These are phyloP conservation scores for Populus hybrid DNA, from an alignment of 441 rosid species.

Conservation along the genomic window DNA sequence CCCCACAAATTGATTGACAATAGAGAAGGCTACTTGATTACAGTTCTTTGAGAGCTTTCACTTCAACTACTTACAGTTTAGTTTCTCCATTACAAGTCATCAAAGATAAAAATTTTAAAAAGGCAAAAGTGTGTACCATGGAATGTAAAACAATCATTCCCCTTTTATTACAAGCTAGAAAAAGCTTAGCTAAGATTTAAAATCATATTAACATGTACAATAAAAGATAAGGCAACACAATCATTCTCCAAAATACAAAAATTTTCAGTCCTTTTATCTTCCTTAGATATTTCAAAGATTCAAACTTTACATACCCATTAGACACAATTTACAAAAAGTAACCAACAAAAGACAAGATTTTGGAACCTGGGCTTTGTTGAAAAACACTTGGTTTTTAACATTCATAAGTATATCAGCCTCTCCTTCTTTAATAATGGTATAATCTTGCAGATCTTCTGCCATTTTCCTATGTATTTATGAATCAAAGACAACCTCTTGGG, in stretches of 20 bases:
- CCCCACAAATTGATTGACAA: not conserved
- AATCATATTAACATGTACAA: not conserved
- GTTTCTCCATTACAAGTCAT: not conserved
- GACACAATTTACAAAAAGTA: not conserved
- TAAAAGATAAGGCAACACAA: not conserved
- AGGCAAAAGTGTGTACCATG: not conserved
- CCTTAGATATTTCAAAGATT: not conserved
- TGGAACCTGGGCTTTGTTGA: conserved; percentile 91
- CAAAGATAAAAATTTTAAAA: not conserved
- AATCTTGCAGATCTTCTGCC: conserved; percentile 50
- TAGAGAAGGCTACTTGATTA: not conserved
- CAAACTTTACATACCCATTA: not conserved
- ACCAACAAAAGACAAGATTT: conserved; percentile 15
- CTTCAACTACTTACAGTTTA: not conserved
- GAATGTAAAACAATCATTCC: not conserved
- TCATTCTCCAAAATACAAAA: not conserved
- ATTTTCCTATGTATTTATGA: conserved; percentile 27
- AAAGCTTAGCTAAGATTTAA: not conserved
- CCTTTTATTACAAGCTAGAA: not conserved
- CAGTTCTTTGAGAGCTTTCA: not conserved
- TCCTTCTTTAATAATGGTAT: conserved; percentile 79
- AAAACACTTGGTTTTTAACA: conserved; percentile 86
- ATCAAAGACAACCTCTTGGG: not conserved
- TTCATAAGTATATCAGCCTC: conserved; percentile 98
- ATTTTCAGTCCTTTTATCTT: not conserved